Evolutionary conservation across 176 grass and related monocot species (phyloP), one percentile per base, ranked within the genome.

Genomic region (Stipa capillata): DNA sequence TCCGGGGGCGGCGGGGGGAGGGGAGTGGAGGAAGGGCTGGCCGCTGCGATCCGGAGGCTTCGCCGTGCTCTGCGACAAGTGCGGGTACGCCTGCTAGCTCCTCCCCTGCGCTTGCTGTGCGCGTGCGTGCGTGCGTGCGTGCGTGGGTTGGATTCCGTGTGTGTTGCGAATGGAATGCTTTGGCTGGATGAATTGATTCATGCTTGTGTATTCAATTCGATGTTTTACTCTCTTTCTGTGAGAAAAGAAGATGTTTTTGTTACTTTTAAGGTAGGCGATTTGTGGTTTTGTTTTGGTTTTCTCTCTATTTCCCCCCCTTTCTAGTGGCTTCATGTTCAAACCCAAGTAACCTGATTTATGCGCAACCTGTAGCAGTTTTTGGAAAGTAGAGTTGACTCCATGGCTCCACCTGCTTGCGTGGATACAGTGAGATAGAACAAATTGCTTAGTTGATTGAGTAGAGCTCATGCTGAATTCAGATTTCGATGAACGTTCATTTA

Each of bases 1-100:
- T n/a, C 65, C 83, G 13, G 27, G 52, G 21, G 24, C 65, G 27
- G 79, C 68, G 7, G 72, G 55, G 8, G 91, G 37, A n/a, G 92
- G 83, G 27, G 97, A 96, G 77, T 96, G 97, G 92, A 79, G 88
- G 81, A 96, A 86, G 79, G 97, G 97, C 4, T 99, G 97, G 97
- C 80, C 76, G 51, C 84, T 99, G 86, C 86, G 93, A 93, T 90
- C 90, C 47, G 97, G 92, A 36, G 88, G 67, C 69, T 93, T 88
- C 74, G 90, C 90, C 7, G 12, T 79, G 70, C 90, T 99, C 69
- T 99, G 97, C 87, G 90, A 87, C 84, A 99, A 99, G 90, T 99
- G 97, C 81, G 90, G 97, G 97, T 99, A 94, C 75, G 89, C 8
- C 61, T 50, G 12, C 74, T 12, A 32, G 10, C 55, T 43, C 20